Evolutionary conservation across 2,329 filamentous ascomycete genomes (phyloP).

Genomic region (Aureobasidium lini): DNA sequence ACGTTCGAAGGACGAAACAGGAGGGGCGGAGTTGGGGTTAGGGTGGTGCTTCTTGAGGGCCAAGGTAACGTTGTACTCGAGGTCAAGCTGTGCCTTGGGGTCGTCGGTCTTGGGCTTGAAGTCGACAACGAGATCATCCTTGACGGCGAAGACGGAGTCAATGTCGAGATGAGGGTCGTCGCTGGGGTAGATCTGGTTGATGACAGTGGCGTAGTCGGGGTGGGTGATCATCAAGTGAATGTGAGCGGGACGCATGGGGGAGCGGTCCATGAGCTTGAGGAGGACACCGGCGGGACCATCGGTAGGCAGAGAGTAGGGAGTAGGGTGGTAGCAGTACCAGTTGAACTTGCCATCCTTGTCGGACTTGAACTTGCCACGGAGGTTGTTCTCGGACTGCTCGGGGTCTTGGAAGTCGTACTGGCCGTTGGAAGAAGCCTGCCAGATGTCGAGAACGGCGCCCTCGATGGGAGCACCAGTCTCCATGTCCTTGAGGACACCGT

Average conservation of each 20-base stretch:
- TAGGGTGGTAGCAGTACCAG: slow-evolving; percentile 70
- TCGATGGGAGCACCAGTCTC: slow-evolving; percentile 59
- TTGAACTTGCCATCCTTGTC: slow-evolving; percentile 62
- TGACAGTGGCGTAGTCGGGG: slow-evolving; percentile 49
- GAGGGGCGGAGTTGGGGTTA: slow-evolving; percentile 13
- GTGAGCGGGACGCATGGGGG: slow-evolving; percentile 55
- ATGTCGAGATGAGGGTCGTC: slow-evolving; percentile 51
- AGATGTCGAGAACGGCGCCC: slow-evolving; percentile 66
- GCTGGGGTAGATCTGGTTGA: slow-evolving; percentile 52
- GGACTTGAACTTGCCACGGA: slow-evolving; percentile 67
- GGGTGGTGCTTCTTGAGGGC: slow-evolving; percentile 13
- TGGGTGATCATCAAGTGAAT: slow-evolving; percentile 51
- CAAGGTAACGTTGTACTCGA: slow-evolving; percentile 45
- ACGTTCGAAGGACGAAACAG: slow-evolving; percentile 4
- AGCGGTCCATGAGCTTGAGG: slow-evolving; percentile 48
- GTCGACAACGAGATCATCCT: slow-evolving; percentile 52
- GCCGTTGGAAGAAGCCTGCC: slow-evolving; percentile 57
- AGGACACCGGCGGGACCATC: slow-evolving; percentile 52
- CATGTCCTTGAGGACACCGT: slow-evolving; percentile 59
- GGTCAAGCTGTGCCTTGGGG: slow-evolving; percentile 47
- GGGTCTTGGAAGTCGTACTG: slow-evolving; percentile 66
- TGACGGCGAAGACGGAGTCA: slow-evolving; percentile 56
- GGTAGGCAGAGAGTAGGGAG: slow-evolving; percentile 62
- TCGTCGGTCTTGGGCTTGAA: slow-evolving; percentile 46
- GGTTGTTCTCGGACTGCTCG: slow-evolving; percentile 63